A percentile compares a stretch with the other conserved stretches of the same genome.
Evolutionary conservation across 306 rosid species (phyloP).

Genomic region (Quercus bicolor): DNA sequence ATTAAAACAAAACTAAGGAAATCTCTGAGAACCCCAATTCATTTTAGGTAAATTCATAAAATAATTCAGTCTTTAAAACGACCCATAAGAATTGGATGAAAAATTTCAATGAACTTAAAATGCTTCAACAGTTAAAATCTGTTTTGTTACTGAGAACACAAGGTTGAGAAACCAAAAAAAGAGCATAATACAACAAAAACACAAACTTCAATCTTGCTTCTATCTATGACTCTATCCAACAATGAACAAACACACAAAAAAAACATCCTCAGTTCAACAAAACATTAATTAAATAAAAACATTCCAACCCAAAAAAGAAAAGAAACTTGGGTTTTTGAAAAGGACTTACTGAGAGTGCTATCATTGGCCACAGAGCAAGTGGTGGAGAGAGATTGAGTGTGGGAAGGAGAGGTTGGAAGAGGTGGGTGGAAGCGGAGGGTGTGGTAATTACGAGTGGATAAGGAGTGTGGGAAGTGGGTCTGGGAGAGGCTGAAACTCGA

Average conservation of each 20-base stretch:
- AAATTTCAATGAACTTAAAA: not conserved
- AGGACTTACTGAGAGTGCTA: constrained; percentile 31
- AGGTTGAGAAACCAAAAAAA: not conserved
- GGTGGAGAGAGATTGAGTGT: constrained; percentile 6
- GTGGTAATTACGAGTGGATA: not conserved
- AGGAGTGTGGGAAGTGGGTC: not conserved
- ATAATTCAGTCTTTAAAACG: not conserved
- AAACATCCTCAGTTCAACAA: not conserved
- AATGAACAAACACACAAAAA: not conserved
- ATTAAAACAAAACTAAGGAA: not conserved
- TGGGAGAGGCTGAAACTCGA: not conserved
- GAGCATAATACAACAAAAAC: not conserved
- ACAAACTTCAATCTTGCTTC: not conserved
- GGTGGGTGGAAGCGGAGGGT: constrained; percentile 1
- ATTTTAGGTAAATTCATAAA: not conserved
- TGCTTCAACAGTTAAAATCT: not conserved
- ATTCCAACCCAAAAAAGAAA: not conserved
- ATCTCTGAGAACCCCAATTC: not conserved
- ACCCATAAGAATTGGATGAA: not conserved
- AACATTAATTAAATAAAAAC: not conserved
- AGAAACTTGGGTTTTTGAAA: not conserved
- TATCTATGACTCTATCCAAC: not conserved
- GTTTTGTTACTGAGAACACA: not conserved
- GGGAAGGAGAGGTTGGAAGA: constrained; percentile 1
- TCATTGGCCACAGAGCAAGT: constrained; percentile 30